These are phyloP conservation scores for Solanum appendiculatum DNA, from an alignment of 257 asterid species.

Conservation along the genomic window DNA sequence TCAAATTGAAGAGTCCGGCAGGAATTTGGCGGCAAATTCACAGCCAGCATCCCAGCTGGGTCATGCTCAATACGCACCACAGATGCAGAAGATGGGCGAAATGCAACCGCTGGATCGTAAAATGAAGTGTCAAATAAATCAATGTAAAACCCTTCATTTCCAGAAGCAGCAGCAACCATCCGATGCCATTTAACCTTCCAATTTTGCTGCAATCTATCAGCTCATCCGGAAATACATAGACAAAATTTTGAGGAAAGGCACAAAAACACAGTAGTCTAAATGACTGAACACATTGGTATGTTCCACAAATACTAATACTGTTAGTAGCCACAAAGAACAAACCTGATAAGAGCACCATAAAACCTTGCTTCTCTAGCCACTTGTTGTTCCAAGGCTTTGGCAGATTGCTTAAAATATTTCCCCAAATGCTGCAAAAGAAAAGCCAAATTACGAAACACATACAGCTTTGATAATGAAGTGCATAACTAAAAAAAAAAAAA, in stretches of 20 bases:
- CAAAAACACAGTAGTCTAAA: neutral
- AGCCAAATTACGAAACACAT: neutral
- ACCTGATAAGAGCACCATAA: slow-evolving; percentile 98
- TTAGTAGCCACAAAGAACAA: neutral
- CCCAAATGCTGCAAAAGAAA: slow-evolving; percentile 68
- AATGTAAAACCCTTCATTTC: slow-evolving; percentile 87
- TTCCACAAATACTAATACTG: neutral
- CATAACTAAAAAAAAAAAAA: neutral
- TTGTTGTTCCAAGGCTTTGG: slow-evolving; percentile 79
- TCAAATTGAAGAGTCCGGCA: slow-evolving; percentile 78
- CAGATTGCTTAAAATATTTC: slow-evolving; percentile 90
- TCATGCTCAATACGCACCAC: slow-evolving; percentile 85
- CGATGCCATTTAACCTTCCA: slow-evolving; percentile 96
- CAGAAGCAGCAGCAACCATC: slow-evolving; percentile 85
- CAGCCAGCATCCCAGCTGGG: slow-evolving; percentile 90
- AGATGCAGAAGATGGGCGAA: slow-evolving; percentile 78
- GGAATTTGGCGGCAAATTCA: slow-evolving; percentile 66
- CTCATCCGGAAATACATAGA: slow-evolving; percentile 12
- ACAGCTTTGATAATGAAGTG: neutral
- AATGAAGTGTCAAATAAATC: slow-evolving; percentile 87
- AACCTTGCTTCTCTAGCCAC: slow-evolving; percentile 89
- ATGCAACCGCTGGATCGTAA: slow-evolving; percentile 51
- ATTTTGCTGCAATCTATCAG: slow-evolving; percentile 83
- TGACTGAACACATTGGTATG: neutral
- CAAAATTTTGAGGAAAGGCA: neutral